phyloP scores from a whole-genome alignment of 2,329 filamentous ascomycete species.

The Nothopassalora personata region DNA sequence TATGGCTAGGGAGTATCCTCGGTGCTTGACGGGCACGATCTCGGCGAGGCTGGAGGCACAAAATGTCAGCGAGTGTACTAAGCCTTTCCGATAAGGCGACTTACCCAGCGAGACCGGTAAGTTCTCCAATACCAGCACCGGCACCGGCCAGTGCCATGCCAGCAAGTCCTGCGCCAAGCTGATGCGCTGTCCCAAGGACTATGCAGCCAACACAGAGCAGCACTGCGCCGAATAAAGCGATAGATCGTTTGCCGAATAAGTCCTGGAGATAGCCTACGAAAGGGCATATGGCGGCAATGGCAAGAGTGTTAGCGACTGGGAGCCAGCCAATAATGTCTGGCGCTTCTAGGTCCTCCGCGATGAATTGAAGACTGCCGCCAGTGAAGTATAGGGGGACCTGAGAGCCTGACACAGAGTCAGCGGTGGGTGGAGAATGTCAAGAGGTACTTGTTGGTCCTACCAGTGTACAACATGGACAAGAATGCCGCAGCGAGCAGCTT shows the following conservation, averaged over 20 bases:
- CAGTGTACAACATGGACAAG: conserved; percentile 36
- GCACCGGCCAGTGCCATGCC: conserved; percentile 56
- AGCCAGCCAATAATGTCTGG: conserved; percentile 21
- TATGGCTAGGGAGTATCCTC: conserved; percentile 23
- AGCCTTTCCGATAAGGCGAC: not conserved
- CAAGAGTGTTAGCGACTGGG: conserved; percentile 47
- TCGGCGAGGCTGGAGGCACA: conserved; percentile 16
- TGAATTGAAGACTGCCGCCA: conserved; percentile 20
- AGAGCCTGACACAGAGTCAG: conserved; percentile 10
- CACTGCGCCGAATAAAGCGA: conserved; percentile 50
- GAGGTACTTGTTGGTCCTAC: conserved; percentile 8
- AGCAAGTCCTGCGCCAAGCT: conserved; percentile 46
- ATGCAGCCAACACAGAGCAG: conserved; percentile 56
- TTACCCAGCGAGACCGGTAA: conserved; percentile 59
- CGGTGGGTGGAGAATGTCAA: not conserved
- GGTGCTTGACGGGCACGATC: conserved; percentile 22
- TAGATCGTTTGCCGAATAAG: conserved; percentile 56
- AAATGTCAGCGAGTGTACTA: not conserved
- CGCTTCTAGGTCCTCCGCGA: conserved; percentile 19
- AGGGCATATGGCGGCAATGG: conserved; percentile 52
- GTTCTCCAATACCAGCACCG: conserved; percentile 62
- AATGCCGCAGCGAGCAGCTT: conserved; percentile 35
- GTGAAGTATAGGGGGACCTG: conserved; percentile 26
- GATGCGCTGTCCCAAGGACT: conserved; percentile 51
- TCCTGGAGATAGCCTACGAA: conserved; percentile 64